Evolutionary conservation across 2,329 filamentous ascomycete genomes (phyloP), one percentile per base, ranked within the genome.

Genomic region (Gaeumannomyces tritici): DNA sequence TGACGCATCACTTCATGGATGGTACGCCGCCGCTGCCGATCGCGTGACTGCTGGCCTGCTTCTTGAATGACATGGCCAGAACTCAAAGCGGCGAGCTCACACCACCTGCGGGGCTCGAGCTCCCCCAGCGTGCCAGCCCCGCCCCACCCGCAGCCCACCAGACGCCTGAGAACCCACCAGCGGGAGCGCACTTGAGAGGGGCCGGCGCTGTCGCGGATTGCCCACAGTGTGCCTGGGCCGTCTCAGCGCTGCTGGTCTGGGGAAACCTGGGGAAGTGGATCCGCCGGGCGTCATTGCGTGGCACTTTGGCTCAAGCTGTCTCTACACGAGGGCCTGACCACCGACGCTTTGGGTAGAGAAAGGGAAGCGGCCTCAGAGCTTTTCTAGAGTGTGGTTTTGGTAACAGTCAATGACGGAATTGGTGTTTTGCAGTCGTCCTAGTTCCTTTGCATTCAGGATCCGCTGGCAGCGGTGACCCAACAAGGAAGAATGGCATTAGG

Each of bases 221-320:
- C 55, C 55, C 28, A 56, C 26, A 18, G 26, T 26, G 55, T 29
- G 24, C 55, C 27, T 56, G 12, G 5, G 26, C 24, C 55, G 55
- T 5, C 55, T 56, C 15, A 27, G 26, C 26, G 24, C 55, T 15
- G 26, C 24, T 28, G 4, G 24, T 29, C 56, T 33, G 56, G 56
- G 56, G 56, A 58, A 58, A 58, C 56, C 56, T 58, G 56, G 56
- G 56, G 56, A 58, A 58, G 56, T 58, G 56, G 56, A 58, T 27
- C 55, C 27, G 21, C 55, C 4, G 15, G 42, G 42, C 42, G 42
- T 51, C 42, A 51, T 51, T 51, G 42, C 42, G 3, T 21, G 42
- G 42, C 42, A 51, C 42, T 24, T n/a, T 28, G 26, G 4, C 5
- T 4, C 11, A 35, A 47, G 18, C 18, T n/a, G 42, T n/a, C 21